Evolutionary conservation across 805 yeast species (phyloP).

Genomic region (Myxozyma neotropica): DNA sequence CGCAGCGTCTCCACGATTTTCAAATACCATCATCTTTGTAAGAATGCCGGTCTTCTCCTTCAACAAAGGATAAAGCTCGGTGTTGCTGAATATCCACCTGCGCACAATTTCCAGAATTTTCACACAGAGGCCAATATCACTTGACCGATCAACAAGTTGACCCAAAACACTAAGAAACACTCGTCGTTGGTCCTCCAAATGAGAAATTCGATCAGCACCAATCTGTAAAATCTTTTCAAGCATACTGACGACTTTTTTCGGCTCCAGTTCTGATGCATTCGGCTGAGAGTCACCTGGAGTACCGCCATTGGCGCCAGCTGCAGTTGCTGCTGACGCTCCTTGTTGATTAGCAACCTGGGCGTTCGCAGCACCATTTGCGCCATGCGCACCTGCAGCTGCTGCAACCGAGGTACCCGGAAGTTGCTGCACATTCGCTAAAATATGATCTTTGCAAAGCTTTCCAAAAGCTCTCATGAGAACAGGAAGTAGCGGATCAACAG

Average conservation of each 20-base stretch:
- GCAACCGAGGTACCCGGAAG: slow-evolving; percentile 38
- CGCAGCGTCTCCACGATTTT: slow-evolving; percentile 80
- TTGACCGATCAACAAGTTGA: slow-evolving; percentile 84
- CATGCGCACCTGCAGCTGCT: slow-evolving; percentile 13
- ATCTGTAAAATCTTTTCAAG: slow-evolving; percentile 76
- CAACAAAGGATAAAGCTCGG: slow-evolving; percentile 86
- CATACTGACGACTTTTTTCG: slow-evolving; percentile 74
- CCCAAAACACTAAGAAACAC: slow-evolving; percentile 84
- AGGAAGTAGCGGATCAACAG: slow-evolving; percentile 74
- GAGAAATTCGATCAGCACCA: slow-evolving; percentile 76
- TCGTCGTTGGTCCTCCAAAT: slow-evolving; percentile 91
- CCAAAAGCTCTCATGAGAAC: slow-evolving; percentile 83
- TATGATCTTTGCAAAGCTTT: slow-evolving; percentile 85
- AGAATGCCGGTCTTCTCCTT: slow-evolving; percentile 95
- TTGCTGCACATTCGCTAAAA: slow-evolving; percentile 58
- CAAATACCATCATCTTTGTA: slow-evolving; percentile 91
- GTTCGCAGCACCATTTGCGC: slow-evolving; percentile 7
- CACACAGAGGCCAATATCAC: slow-evolving; percentile 71
- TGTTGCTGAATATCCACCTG: slow-evolving; percentile 83
- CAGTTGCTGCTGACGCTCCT: slow-evolving; percentile 7
- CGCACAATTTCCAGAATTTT: slow-evolving; percentile 78
- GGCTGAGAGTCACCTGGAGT: slow-evolving; percentile 12
- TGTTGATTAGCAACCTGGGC: slow-evolving; percentile 13
- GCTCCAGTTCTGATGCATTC: slow-evolving; percentile 60
- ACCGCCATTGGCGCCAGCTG: slow-evolving; percentile 2